Conservation (phyloP, 179 eudicot species). For the Drosera spatulata region DNA sequence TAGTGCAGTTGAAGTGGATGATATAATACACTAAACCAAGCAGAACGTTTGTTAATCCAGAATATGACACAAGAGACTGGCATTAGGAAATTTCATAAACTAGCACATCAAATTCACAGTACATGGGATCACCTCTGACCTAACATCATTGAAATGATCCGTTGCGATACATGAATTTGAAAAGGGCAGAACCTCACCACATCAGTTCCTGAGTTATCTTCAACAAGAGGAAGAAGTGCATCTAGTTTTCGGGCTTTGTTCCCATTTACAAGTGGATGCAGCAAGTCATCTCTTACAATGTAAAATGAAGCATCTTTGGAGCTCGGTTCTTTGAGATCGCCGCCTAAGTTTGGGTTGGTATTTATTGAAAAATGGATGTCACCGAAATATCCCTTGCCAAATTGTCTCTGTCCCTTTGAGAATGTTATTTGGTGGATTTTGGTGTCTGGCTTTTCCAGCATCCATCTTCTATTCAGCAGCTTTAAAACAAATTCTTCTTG, state of each 20-base stretch:
- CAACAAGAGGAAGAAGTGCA: constrained; percentile 69
- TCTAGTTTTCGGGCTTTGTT: constrained; percentile 92
- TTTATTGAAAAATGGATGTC: constrained; percentile 36
- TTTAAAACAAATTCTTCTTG: constrained; percentile 30
- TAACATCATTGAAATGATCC: no score
- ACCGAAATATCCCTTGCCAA: constrained; percentile 18
- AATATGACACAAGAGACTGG: no score
- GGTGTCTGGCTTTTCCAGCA: constrained; percentile 58
- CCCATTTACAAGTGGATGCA: constrained; percentile 90
- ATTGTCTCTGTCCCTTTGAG: constrained; percentile 13
- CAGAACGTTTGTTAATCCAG: no score
- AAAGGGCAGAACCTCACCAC: constrained; percentile 40
- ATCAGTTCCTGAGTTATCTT: constrained; percentile 73
- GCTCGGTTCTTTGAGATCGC: constrained; percentile 17
- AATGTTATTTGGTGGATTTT: constrained; percentile 54
- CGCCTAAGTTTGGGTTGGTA: constrained; percentile 47
- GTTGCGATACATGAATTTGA: no score
- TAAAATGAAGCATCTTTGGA: constrained; percentile 44
- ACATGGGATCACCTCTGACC: no score
- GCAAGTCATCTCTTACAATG: constrained; percentile 82
- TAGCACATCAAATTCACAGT: no score
- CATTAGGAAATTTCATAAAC: no score
- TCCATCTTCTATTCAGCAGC: constrained; percentile 69
- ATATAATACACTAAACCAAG: no score
- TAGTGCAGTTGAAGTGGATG: no score